Evolutionary conservation across 306 rosid species (phyloP).

Genomic region (Sicyos edulis): DNA sequence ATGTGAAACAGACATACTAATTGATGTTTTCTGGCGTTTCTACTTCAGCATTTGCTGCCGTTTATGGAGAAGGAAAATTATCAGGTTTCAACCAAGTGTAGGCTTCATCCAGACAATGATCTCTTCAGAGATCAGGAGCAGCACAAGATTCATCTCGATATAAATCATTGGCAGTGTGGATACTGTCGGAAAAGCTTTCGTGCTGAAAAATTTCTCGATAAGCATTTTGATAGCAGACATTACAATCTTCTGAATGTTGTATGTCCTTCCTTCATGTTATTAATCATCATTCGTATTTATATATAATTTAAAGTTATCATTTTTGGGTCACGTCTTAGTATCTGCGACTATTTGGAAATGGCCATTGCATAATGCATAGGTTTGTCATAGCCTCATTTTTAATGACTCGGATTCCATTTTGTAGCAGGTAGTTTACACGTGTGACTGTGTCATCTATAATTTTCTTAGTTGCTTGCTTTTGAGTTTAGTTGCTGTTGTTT

Average conservation of each 20-base stretch:
- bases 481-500: conserved; percentile 8
- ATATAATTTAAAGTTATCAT: not conserved
- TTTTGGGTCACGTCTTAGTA: not conserved
- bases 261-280: conserved; percentile 39
- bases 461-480: not conserved
- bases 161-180: conserved; percentile 84
- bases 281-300: conserved; percentile 5
- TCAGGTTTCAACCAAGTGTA: conserved; percentile 58
- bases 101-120: conserved; percentile 73
- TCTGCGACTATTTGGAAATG: conserved; percentile 1
- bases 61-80: conserved; percentile 64
- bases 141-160: conserved; percentile 65
- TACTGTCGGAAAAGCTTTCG: conserved; percentile 92
- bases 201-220: conserved; percentile 81
- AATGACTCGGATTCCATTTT: not conserved
- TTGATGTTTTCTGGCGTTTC: conserved; percentile 17
- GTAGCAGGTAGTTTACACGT: conserved; percentile 9
- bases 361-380: not conserved
- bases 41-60: conserved; percentile 74
- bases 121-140: conserved; percentile 85
- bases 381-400: not conserved
- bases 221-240: conserved; percentile 90
- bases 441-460: not conserved
- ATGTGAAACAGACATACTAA: not conserved
- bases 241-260: conserved; percentile 77